Evolutionary conservation across 441 rosid species (phyloP), one percentile per base, ranked within the genome.

Genomic region (Francoa sonchifolia): DNA sequence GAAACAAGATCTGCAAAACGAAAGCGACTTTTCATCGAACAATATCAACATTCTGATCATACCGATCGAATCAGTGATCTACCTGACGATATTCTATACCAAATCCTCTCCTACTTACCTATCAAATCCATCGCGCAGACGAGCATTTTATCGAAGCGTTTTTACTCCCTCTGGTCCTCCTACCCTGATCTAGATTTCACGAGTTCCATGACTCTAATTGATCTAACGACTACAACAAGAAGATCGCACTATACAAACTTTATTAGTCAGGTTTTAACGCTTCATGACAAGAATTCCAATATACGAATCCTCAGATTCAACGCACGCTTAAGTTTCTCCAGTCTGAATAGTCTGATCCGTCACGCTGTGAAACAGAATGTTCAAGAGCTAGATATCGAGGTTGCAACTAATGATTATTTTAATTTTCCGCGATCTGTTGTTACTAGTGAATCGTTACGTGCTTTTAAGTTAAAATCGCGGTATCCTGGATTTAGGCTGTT

Each of bases 171-270:
- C 4, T 77, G 93, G 86, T 69, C 55, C 47, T 66, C 94, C 8
- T 71, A 77, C 25, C 94, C 96, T 1, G 96, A 87, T 48, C 94
- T 87, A 1, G 96, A 82, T 52, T 87, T 87, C 70, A 77, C 80
- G 38, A 51, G 77, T 34, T 47, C 72, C 14, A 39, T 19, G 17
- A 42, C 4, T n/a, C n/a, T n/a, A n/a, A n/a, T n/a, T n/a, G n/a
- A n/a, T n/a, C n/a, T n/a, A n/a, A n/a, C n/a, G n/a, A n/a, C n/a
- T n/a, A n/a, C n/a, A n/a, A n/a, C n/a, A 42, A 34, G 47, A 34
- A 39, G 15, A 20, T 33, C 41, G 15, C 34, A 38, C 23, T 46
- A 49, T 31, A 44, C 50, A 33, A 73, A 77, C 47, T 67, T 65
- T 50, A 55, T 79, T 48, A 31, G 70, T 37, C 63, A 67, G 41